Evolutionary conservation across 257 asterid species (phyloP), one percentile per base, ranked within the genome.

Genomic region (Salvia rosmarinus): DNA sequence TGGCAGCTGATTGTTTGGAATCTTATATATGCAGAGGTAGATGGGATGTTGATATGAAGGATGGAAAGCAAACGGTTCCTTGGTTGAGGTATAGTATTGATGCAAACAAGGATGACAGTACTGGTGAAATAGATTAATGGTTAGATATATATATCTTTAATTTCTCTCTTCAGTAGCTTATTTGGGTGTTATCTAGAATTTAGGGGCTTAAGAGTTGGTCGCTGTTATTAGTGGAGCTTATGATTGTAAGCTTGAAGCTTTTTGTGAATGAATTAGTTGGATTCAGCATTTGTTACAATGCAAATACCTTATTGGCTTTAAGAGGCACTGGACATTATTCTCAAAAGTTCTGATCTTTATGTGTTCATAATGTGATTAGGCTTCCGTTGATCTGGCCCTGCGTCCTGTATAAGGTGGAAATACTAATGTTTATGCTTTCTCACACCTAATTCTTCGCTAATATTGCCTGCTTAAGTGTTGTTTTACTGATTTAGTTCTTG

Each of bases 11-110:
- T 72, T 72, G 40, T 60, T 52, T 71, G 70, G 39, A 54, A 49
- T 68, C 63, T 68, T 34, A n/a, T n/a, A n/a, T 65, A 1, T 75
- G 82, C 81, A 83, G 87, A 78, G 64, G 23, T 44, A 16, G 72
- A 62, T 39, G 42, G 16, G 56, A 54, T 69, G 75, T 72, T 54
- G 60, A 67, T 67, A 69, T 70, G 77, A 52, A 66, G 49, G 79
- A 52, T 55, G 56, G 40, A 57, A 55, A 65, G 73, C 32, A 9
- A 39, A 68, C 10, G 28, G 37, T 57, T 68, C 35, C 60, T 65
- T 74, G 64, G 83, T 65, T 19, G 77, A 58, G 81, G 73, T 78
- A 70, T 68, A 75, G 19, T 46, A 64, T 56, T 65, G 21, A 60
- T 78, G 78, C 70, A 56, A 78, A 72, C 63, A 39, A 64, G 70